Conservation (phyloP, 2,329 filamentous ascomycete species). For the Fusarium sp. region DNA sequence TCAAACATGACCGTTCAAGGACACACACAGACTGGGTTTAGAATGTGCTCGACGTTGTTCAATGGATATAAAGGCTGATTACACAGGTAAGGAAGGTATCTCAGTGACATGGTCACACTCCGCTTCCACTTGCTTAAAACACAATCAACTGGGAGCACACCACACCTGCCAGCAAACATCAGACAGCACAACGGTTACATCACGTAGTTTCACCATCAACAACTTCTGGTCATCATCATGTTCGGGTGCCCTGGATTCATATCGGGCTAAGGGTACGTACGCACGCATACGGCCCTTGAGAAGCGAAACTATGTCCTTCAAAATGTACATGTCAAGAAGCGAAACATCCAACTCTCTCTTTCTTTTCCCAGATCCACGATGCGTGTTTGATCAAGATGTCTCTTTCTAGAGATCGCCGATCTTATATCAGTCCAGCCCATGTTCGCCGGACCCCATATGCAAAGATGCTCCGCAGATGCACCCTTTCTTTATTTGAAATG, state of each 20-base stretch:
- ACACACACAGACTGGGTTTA: background rate
- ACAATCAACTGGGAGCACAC: background rate
- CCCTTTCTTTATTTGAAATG: conserved; percentile 14
- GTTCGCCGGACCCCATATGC: conserved; percentile 5
- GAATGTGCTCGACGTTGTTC: background rate
- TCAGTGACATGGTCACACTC: background rate
- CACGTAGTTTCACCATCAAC: background rate
- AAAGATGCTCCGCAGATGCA: conserved; percentile 28
- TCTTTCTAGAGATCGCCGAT: conserved; percentile 23
- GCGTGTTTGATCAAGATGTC: conserved; percentile 22
- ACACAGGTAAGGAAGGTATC: background rate
- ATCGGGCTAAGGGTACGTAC: conserved; percentile 22
- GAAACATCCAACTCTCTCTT: conserved; percentile 40
- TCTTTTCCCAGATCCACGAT: conserved; percentile 17
- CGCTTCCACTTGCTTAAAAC: background rate
- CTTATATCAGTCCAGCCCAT: conserved; percentile 29
- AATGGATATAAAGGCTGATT: background rate
- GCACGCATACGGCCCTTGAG: conserved; percentile 23
- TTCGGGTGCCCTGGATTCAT: conserved; percentile 33
- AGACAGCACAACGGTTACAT: background rate
- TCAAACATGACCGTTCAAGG: background rate
- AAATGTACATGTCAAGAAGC: conserved; percentile 47
- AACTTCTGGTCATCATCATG: background rate
- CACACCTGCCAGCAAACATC: background rate
- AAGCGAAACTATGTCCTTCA: conserved; percentile 42